Conservation (phyloP, 2,329 filamentous ascomycete genomes). For the Torrubiellomyces zombiae region DNA sequence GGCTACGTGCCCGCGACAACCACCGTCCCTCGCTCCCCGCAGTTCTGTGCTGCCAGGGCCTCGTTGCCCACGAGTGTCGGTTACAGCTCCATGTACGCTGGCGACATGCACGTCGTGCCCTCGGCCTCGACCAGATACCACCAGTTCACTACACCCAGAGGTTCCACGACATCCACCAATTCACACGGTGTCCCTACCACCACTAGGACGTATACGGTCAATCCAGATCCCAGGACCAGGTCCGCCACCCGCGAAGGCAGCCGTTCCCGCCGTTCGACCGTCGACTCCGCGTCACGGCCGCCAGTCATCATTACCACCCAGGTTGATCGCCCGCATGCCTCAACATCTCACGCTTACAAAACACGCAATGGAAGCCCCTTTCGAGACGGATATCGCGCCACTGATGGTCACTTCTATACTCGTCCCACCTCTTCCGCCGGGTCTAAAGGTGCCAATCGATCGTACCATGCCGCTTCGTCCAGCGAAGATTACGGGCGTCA, state of each 20-base stretch:
- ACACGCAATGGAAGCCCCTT: slow-evolving; percentile 26
- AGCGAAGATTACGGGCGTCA: slow-evolving; percentile 33
- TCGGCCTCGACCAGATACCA: slow-evolving; percentile 18
- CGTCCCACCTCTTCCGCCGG: slow-evolving; percentile 42
- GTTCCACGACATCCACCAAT: slow-evolving; percentile 17
- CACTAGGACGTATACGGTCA: slow-evolving; percentile 39
- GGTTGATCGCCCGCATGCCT: slow-evolving; percentile 21
- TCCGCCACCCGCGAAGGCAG: slow-evolving; percentile 30
- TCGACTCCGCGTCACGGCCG: slow-evolving; percentile 32
- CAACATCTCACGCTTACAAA: slow-evolving; percentile 21
- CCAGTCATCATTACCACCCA: slow-evolving; percentile 41
- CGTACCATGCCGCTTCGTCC: slow-evolving; percentile 31
- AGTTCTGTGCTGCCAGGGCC: slow-evolving; percentile 31
- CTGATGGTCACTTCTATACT: slow-evolving; percentile 34
- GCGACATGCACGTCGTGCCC: slow-evolving; percentile 38
- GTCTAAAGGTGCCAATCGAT: slow-evolving; percentile 28
- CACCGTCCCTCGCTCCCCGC: slow-evolving; percentile 25
- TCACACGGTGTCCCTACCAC: slow-evolving; percentile 22
- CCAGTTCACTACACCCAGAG: slow-evolving; percentile 17
- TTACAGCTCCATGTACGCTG: slow-evolving; percentile 31
- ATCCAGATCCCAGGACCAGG: slow-evolving; percentile 32
- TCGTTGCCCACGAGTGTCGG: slow-evolving; percentile 35
- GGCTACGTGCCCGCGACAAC: slow-evolving; percentile 15
- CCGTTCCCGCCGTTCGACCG: slow-evolving; percentile 32
- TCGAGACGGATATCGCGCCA: slow-evolving; percentile 33